These are phyloP conservation scores for Coniella vitis DNA, from an alignment of 2,329 filamentous ascomycete genomes.

Conservation along the genomic window DNA sequence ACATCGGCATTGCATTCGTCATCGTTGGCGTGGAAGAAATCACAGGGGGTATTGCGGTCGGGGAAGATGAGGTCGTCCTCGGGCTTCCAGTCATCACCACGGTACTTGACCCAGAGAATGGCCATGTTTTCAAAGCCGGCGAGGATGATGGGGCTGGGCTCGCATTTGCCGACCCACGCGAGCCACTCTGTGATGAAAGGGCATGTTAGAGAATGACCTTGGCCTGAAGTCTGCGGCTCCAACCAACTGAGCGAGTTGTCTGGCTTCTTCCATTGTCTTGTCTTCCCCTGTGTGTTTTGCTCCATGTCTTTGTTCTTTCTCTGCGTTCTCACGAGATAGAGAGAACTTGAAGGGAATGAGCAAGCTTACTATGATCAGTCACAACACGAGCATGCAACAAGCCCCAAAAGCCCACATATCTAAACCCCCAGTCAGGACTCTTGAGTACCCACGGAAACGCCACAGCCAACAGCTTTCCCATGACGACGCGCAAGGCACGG, in stretches of 20 bases:
- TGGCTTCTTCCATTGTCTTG: no score
- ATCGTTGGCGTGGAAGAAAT: no score
- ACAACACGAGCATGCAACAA: constrained; percentile 2
- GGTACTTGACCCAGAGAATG: constrained; percentile 1
- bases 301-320: no score
- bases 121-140: constrained; percentile 8
- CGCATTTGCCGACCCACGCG: constrained; percentile 1
- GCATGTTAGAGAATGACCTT: neutral
- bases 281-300: no score
- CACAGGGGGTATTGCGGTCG: neutral
- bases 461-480: constrained; percentile 22
- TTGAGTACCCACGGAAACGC: constrained; percentile 19
- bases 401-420: constrained; percentile 2
- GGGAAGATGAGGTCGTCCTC: constrained; percentile 3
- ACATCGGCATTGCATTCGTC: no score
- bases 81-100: constrained; percentile 5
- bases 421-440: constrained; percentile 15
- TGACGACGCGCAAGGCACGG: constrained; percentile 18
- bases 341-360: neutral
- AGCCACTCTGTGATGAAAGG: constrained; percentile 6
- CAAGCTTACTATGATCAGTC: constrained; percentile 9
- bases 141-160: constrained; percentile 1
- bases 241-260: neutral
- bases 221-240: neutral
- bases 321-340: neutral